Conservation (phyloP, 2,329 filamentous ascomycete genomes). For the Lojkania enalia region DNA sequence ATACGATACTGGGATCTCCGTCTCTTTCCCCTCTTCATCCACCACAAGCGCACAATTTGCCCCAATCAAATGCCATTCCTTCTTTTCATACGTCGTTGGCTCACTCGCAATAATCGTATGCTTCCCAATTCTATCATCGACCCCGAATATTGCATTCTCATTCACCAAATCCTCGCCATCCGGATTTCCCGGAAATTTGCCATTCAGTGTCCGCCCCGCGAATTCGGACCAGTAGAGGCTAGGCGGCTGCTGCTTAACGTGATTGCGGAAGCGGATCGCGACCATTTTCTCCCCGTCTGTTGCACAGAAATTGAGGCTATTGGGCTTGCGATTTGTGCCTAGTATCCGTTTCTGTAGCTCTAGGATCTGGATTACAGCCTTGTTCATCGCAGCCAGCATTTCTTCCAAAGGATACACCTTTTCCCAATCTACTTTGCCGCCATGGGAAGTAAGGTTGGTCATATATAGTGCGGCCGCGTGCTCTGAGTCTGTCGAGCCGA, state of each 20-base stretch:
- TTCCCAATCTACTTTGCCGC: constrained; percentile 48
- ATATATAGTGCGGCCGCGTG: constrained; percentile 56
- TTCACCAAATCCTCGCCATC: constrained; percentile 45
- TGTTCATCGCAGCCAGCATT: constrained; percentile 53
- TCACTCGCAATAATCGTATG: constrained; percentile 60
- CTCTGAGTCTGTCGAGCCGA: constrained; percentile 58
- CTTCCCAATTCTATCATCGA: constrained; percentile 50
- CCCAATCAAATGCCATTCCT: constrained; percentile 56
- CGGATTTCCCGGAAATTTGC: constrained; percentile 56
- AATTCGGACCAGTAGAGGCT: constrained; percentile 55
- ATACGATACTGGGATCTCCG: constrained; percentile 43
- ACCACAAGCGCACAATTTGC: constrained; percentile 53
- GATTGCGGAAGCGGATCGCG: constrained; percentile 58
- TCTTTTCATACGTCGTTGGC: constrained; percentile 57
- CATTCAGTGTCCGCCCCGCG: constrained; percentile 57
- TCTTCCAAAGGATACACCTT: constrained; percentile 45
- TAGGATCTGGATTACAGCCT: constrained; percentile 53
- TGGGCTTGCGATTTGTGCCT: constrained; percentile 48
- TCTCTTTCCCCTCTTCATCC: constrained; percentile 46
- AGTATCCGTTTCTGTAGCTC: constrained; percentile 50
- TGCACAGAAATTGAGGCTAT: constrained; percentile 56
- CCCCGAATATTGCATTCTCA: constrained; percentile 38
- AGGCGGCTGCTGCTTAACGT: constrained; percentile 56
- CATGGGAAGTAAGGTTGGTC: constrained; percentile 48
- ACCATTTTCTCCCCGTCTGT: constrained; percentile 56